phyloP scores from a whole-genome alignment of 148 eudicot genomes.

The Rhododendron simsii region DNA sequence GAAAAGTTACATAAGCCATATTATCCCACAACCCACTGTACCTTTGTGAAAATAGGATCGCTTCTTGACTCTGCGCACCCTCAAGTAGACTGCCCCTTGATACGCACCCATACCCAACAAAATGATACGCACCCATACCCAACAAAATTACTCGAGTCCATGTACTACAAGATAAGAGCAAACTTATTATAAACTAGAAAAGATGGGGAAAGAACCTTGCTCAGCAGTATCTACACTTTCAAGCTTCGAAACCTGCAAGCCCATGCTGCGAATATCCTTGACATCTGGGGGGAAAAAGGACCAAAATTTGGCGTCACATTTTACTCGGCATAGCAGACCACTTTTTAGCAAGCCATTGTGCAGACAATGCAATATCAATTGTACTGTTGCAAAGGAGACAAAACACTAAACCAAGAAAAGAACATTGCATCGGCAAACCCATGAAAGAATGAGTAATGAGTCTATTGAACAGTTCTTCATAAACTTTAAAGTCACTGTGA shows the following conservation, averaged over 20 bases:
- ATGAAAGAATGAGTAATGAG: no score
- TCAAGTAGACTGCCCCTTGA: background rate
- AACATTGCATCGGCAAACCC: background rate
- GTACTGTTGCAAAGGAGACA: background rate
- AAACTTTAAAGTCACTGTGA: background rate
- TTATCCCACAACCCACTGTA: background rate
- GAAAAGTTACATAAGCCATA: background rate
- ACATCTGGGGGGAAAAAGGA: constrained; percentile 42
- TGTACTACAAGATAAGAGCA: background rate
- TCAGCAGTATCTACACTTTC: constrained; percentile 52
- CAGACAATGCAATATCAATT: background rate
- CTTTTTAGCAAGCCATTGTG: background rate
- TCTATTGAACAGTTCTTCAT: background rate
- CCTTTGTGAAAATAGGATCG: background rate
- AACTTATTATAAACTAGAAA: background rate
- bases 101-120: no score
- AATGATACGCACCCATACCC: no score
- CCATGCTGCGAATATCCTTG: constrained; percentile 85
- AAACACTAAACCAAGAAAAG: background rate
- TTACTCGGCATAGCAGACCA: background rate
- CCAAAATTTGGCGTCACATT: constrained; percentile 3
- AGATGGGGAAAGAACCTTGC: constrained; percentile 41
- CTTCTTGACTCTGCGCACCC: background rate
- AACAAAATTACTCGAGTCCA: no score
- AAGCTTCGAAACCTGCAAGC: constrained; percentile 86